Evolutionary conservation across 345 rosid species (phyloP).

Genomic region (Dipteronia dyeriana): DNA sequence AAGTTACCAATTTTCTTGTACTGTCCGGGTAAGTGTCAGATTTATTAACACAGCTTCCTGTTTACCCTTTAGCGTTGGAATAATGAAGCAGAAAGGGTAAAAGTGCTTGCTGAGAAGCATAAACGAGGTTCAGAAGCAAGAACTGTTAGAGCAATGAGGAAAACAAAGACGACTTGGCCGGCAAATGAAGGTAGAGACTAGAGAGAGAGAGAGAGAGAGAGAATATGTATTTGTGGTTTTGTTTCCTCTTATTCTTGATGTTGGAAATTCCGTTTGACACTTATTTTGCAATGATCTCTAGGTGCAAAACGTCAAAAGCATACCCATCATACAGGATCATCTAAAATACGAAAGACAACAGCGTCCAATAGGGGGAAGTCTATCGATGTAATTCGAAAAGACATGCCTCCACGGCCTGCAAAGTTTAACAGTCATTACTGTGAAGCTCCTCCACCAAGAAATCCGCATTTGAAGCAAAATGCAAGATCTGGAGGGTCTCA

Average conservation of each 20-base stretch:
- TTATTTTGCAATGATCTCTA: slow-evolving; percentile 24
- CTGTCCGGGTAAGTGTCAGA: neutral
- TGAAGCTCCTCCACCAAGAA: slow-evolving; percentile 22
- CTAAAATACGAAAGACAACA: slow-evolving; percentile 28
- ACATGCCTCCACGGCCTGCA: slow-evolving; percentile 8
- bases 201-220: neutral
- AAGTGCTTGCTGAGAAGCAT: slow-evolving; percentile 62
- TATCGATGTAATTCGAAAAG: slow-evolving; percentile 20
- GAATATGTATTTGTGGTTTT: neutral
- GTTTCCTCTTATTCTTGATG: neutral
- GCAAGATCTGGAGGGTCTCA: slow-evolving; percentile 15
- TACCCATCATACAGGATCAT: slow-evolving; percentile 28
- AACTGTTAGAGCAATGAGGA: slow-evolving; percentile 39
- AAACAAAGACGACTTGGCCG: slow-evolving; percentile 34
- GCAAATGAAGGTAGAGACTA: slow-evolving; percentile 28
- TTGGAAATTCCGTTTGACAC: neutral
- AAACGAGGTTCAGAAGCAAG: slow-evolving; percentile 63
- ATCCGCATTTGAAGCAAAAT: slow-evolving; percentile 18
- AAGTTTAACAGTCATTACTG: slow-evolving; percentile 23
- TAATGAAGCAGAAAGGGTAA: slow-evolving; percentile 49
- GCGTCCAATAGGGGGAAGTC: slow-evolving; percentile 28
- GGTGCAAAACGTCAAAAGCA: slow-evolving; percentile 43
- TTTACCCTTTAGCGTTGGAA: slow-evolving; percentile 45
- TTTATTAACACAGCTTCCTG: slow-evolving; percentile 13
- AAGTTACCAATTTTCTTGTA: slow-evolving; percentile 4